Evolutionary conservation across 1,139 yeast species (phyloP), one percentile per base, ranked within the genome.

Genomic region (Candida sanyaensis): DNA sequence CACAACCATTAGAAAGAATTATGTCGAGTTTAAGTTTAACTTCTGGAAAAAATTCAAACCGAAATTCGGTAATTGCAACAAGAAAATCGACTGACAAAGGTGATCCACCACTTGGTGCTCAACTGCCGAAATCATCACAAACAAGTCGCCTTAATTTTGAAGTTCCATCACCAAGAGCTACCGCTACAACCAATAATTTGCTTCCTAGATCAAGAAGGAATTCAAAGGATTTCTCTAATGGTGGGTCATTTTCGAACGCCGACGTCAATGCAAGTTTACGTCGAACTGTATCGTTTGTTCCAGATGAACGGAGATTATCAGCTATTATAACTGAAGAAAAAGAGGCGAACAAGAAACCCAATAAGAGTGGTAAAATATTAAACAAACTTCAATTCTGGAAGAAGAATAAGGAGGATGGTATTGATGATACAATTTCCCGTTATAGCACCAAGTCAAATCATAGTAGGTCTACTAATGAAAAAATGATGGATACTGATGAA

Each of bases 331-430:
- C 56, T 3, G 43, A 41, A 11, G 38, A 41, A 10, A 42, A 47
- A 45, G 47, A 54, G 42, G 42, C 58, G 40, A 26, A 47, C 17
- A 39, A 53, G 46, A 49, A 55, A 52, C 46, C 60, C 54, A 53
- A 58, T 55, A 61, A 57, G 45, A 63, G 65, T 41, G 60, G 57
- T 11, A 67, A 64, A 43, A 53, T 75, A 21, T 55, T 73, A 27
- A 65, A 63, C 44, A 72, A 65, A 50, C 62, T 75, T 23, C 77
- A 70, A 56, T 75, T 75, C 57, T 75, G 80, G 80, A 75, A 71
- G 47, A 64, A 60, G 41, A 55, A 50, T 42, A 57, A 60, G 44
- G 49, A 47, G 8, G 51, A 48, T 21, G 21, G 37, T 13, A 42
- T 42, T 6, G 53, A 48, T 12, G 53, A 52, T 45, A 37, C 49